Conservation (phyloP, 768 basidiomycete genomes). For the Leccinum olivaceopallidum region DNA sequence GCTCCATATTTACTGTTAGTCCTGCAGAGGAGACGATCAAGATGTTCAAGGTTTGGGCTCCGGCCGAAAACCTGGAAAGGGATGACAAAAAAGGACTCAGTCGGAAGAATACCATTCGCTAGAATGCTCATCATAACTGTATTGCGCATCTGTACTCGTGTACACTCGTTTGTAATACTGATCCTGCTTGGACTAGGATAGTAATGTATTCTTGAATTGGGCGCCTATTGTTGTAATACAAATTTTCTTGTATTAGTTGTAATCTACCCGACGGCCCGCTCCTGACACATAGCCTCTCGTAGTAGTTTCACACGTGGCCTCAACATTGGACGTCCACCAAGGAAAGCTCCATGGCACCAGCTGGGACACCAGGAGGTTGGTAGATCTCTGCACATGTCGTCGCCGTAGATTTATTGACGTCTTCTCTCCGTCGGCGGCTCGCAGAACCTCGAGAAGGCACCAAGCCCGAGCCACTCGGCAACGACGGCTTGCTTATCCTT, state of each 20-base stretch:
- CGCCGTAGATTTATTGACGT: conserved; percentile 1
- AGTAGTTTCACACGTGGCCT: background rate
- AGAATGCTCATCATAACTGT: conserved; percentile 7
- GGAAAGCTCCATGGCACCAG: conserved; percentile 22
- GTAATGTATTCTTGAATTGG: conserved; percentile 12
- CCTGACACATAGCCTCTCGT: background rate
- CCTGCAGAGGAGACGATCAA: conserved; percentile 68
- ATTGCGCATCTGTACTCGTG: conserved; percentile 8
- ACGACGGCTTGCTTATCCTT: conserved; percentile 51
- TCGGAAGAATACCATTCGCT: conserved; percentile 30
- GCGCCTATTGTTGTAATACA: background rate
- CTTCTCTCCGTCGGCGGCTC: background rate
- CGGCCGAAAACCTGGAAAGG: conserved; percentile 20
- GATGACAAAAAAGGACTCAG: conserved; percentile 22
- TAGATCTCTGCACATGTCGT: background rate
- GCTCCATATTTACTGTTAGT: conserved; percentile 62
- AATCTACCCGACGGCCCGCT: too few relatives aligned
- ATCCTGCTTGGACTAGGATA: conserved; percentile 9
- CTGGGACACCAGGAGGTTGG: conserved; percentile 25
- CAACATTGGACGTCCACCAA: background rate
- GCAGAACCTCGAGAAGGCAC: conserved; percentile 59
- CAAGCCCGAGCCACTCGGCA: conserved; percentile 67
- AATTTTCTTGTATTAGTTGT: too few relatives aligned
- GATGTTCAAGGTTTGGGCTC: conserved; percentile 69
- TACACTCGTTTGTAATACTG: conserved; percentile 9